Evolutionary conservation across 202 grass and related monocot genomes (phyloP), one percentile per base, ranked within the genome.

Genomic region (Panicum hallii): DNA sequence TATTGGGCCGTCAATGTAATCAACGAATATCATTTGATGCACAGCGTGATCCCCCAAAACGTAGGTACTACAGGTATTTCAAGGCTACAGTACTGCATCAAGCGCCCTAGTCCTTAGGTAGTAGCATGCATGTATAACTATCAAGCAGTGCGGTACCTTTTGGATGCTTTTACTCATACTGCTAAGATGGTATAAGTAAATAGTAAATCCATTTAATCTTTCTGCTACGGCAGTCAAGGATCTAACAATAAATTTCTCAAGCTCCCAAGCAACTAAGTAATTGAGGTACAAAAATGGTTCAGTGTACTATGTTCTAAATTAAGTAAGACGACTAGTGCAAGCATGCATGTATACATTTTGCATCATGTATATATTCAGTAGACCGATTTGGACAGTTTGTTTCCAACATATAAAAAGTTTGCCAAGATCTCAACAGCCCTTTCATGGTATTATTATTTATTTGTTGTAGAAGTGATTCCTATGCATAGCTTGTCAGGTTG

Each of bases 211-310:
- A 14, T 84, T 80, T 16, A 87, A 67, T 79, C 38, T 36, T 70
- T 60, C 72, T 87, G 50, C 79, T 87, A 79, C 6, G 44, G n/a
- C 82, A 63, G 78, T 32, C 70, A 76, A 45, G 52, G 53, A 47
- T 45, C 41, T 79, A 49, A 63, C 6, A 61, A 54, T 41, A 77
- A 74, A 17, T 47, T 49, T 69, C 3, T 34, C 23, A 46, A 47
- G 34, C 46, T 61, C 23, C n/a, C 30, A 47, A n/a, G 41, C 15
- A 71, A 60, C 16, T 44, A 44, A 8, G 42, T 42, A 23, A 43
- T 23, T 58, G 34, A 41, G 11, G 50, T 75, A 42, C n/a, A 69
- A 56, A 81, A 81, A 57, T 30, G 16, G 22, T n/a, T 38, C 41
- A 14, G 53, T 26, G 67, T 47, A n/a, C 41, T n/a, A 5, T 10